Conservation (phyloP, 2,329 filamentous ascomycete species). For the Esteya vermicola region DNA sequence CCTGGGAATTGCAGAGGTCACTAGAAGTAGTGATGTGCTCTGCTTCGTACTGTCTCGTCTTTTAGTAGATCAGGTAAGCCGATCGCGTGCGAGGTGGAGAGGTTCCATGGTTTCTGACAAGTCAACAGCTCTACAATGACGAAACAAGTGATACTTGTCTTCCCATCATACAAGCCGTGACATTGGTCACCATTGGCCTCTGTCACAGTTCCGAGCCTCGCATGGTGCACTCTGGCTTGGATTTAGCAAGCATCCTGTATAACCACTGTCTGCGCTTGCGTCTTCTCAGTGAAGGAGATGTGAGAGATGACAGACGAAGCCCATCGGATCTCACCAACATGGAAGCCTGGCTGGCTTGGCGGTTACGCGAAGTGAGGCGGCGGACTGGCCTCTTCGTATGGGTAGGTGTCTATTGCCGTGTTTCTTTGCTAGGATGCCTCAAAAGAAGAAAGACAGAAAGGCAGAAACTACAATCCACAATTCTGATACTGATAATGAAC, state of each 20-base stretch:
- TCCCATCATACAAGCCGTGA: not conserved
- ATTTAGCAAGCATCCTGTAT: not conserved
- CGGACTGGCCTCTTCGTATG: not conserved
- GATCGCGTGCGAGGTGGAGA: not conserved
- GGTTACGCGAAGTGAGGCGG: not conserved
- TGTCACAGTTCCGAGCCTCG: not conserved
- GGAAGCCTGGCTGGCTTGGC: not conserved
- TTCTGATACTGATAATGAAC: not conserved
- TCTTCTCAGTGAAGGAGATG: too few species aligned
- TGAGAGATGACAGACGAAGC: too few species aligned
- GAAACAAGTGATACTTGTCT: not conserved
- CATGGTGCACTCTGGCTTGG: not conserved
- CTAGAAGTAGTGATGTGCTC: not conserved
- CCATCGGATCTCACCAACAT: not conserved
- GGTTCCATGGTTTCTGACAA: not conserved
- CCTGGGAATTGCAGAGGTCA: not conserved
- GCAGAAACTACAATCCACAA: not conserved
- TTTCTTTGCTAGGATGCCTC: too few species aligned
- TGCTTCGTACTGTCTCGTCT: not conserved
- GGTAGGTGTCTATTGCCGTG: too few species aligned
- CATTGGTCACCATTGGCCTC: not conserved
- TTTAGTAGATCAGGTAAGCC: not conserved
- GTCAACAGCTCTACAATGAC: not conserved
- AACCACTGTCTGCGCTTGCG: not conserved
- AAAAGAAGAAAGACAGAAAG: too few species aligned